Percentiles rank a stretch among this genome's conserved stretches.
These are phyloP conservation scores for Russula olivacea DNA, from an alignment of 768 basidiomycete species.

Conservation along the genomic window DNA sequence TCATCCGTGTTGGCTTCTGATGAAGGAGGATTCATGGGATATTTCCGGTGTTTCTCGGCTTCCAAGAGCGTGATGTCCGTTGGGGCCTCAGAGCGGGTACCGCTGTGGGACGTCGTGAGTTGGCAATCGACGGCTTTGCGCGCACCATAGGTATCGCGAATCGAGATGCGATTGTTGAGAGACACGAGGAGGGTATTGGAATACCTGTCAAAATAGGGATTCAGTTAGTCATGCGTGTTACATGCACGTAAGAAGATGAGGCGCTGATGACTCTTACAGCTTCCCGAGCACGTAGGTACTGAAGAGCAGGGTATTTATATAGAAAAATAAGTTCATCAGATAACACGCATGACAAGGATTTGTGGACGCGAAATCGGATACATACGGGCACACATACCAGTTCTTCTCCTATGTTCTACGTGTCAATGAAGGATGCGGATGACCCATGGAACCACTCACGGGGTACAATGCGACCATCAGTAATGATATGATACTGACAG, in stretches of 20 bases:
- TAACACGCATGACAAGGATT: neutral
- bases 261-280: slow-evolving; percentile 9
- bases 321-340: neutral
- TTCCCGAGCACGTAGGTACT: slow-evolving; percentile 7
- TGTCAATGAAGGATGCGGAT: neutral
- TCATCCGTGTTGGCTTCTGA: neutral
- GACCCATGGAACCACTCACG: neutral
- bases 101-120: neutral
- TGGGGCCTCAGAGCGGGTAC: neutral
- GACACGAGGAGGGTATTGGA: slow-evolving; percentile 29
- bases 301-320: no score
- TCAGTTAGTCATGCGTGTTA: neutral
- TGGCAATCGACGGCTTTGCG: no score
- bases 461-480: slow-evolving; percentile 2
- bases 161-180: slow-evolving; percentile 25
- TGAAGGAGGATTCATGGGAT: neutral
- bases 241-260: no score
- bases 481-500: neutral
- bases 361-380: neutral
- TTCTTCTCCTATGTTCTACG: slow-evolving; percentile 1
- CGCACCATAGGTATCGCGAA: neutral
- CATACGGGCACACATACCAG: slow-evolving; percentile 13
- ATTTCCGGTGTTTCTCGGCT: neutral
- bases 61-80: neutral
- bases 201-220: slow-evolving; percentile 5